These are phyloP conservation scores for Penicillium nucicola DNA, from an alignment of 495 filamentous ascomycete species.

Conservation along the genomic window DNA sequence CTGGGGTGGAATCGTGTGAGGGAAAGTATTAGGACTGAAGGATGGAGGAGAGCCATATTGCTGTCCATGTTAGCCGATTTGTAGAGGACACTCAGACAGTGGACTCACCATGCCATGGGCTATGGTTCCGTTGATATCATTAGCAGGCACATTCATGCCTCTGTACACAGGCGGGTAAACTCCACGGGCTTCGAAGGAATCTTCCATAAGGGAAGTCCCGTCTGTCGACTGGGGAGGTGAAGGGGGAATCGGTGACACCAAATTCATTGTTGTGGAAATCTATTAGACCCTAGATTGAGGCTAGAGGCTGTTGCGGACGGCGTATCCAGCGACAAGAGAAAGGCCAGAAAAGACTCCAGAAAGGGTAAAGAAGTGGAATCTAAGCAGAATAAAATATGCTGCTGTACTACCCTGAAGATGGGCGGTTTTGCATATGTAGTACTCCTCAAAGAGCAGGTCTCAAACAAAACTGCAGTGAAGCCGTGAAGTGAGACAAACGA, in stretches of 20 bases:
- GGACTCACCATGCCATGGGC: constrained; percentile 3
- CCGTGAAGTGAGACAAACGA: constrained; percentile 15
- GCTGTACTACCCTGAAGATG: constrained; percentile 11
- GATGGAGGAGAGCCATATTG: constrained; percentile 11
- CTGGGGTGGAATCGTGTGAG: constrained; percentile 13
- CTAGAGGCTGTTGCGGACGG: constrained; percentile 1
- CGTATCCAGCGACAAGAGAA: neutral
- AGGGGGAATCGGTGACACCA: constrained; percentile 16
- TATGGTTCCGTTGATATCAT: neutral
- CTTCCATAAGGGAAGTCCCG: constrained; percentile 14
- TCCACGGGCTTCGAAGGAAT: constrained; percentile 8
- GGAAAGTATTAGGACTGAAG: neutral
- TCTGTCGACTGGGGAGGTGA: constrained; percentile 28
- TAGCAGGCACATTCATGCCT: neutral
- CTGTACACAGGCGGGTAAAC: constrained; percentile 12
- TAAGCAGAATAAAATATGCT: constrained; percentile 10
- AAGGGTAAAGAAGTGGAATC: constrained; percentile 23
- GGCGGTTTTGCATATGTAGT: constrained; percentile 6
- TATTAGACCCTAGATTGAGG: constrained; percentile 1
- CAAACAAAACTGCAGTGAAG: constrained; percentile 9
- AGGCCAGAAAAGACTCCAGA: constrained; percentile 15
- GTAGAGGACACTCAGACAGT: neutral
- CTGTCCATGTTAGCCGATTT: constrained; percentile 1
- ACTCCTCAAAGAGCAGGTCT: constrained; percentile 14
- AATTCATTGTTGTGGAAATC: constrained; percentile 3